Conservation (phyloP, 345 rosid species). For the Salix suchowensis region DNA sequence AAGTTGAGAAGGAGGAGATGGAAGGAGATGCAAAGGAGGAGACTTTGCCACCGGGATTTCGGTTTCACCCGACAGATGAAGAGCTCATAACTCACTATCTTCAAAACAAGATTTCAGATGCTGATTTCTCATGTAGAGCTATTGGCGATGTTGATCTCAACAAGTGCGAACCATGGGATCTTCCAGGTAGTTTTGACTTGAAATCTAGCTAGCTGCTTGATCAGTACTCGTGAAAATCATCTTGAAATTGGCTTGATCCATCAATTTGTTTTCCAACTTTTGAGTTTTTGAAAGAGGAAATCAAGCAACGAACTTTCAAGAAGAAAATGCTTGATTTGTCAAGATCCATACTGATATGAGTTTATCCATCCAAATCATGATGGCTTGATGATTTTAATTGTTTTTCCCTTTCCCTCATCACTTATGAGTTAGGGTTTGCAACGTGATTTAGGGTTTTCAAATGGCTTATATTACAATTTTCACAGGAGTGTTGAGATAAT, state of each 20-base stretch:
- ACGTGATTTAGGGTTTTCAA: neutral
- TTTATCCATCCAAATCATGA: neutral
- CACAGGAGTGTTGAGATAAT: no score
- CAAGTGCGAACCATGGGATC: conserved; percentile 99
- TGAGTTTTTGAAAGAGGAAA: neutral
- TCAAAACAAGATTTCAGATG: conserved; percentile 78
- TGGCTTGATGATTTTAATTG: neutral
- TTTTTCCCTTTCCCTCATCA: neutral
- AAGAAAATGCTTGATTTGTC: neutral
- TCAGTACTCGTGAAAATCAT: neutral
- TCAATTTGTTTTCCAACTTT: neutral
- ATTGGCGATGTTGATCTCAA: conserved; percentile 93
- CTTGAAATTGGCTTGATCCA: neutral
- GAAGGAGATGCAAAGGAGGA: conserved; percentile 48
- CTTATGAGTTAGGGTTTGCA: neutral
- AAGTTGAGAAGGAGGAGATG: conserved; percentile 19
- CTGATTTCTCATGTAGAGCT: conserved; percentile 78
- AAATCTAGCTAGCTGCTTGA: neutral
- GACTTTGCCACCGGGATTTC: conserved; percentile 84
- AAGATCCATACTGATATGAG: neutral
- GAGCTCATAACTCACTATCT: conserved; percentile 88
- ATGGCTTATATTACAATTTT: no score
- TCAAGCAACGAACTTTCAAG: neutral
- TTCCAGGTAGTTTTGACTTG: conserved; percentile 56
- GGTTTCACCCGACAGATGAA: conserved; percentile 97